These are phyloP conservation scores for Crucihimalaya himalaica DNA, from an alignment of 345 rosid genomes.

Conservation along the genomic window DNA sequence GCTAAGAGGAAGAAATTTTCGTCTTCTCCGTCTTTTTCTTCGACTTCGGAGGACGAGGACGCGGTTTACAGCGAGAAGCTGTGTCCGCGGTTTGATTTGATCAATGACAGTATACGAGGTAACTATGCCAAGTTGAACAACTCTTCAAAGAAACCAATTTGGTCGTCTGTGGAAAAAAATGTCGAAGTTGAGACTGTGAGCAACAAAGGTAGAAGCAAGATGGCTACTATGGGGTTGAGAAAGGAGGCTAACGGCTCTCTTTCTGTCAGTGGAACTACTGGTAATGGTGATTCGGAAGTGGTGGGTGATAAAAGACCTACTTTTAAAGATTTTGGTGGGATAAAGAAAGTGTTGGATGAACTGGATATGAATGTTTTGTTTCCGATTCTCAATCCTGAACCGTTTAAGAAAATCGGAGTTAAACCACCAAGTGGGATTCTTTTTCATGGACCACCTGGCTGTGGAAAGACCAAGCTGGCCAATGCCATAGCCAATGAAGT, in stretches of 20 bases:
- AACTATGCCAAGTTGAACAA: conserved; percentile 39
- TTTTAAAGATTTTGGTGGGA: conserved; percentile 83
- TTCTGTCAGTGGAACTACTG: conserved; percentile 13
- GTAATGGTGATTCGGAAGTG: conserved; percentile 35
- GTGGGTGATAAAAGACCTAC: conserved; percentile 55
- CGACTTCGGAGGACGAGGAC: conserved; percentile 56
- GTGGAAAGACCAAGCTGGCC: conserved; percentile 80
- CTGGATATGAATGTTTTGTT: conserved; percentile 67
- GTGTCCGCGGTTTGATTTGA: conserved; percentile 63
- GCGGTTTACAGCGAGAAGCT: conserved; percentile 47
- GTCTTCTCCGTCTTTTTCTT: conserved; percentile 20
- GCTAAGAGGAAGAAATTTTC: conserved; percentile 38
- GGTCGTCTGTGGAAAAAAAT: conserved; percentile 48
- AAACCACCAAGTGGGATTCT: conserved; percentile 72
- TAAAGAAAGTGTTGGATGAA: conserved; percentile 58
- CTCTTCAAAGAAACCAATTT: conserved; percentile 28
- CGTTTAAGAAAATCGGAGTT: conserved; percentile 58
- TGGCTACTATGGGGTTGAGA: conserved; percentile 37
- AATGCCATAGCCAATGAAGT: conserved; percentile 77
- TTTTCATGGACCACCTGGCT: conserved; percentile 78
- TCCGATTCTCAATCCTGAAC: conserved; percentile 73
- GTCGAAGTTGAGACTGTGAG: conserved; percentile 57
- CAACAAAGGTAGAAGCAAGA: conserved; percentile 41
- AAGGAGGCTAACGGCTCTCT: conserved; percentile 28
- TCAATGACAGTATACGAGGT: conserved; percentile 53